Base-by-base conservation (phyloP, 2,329 filamentous ascomycete genomes). In the Graphilbum sp. region DNA sequence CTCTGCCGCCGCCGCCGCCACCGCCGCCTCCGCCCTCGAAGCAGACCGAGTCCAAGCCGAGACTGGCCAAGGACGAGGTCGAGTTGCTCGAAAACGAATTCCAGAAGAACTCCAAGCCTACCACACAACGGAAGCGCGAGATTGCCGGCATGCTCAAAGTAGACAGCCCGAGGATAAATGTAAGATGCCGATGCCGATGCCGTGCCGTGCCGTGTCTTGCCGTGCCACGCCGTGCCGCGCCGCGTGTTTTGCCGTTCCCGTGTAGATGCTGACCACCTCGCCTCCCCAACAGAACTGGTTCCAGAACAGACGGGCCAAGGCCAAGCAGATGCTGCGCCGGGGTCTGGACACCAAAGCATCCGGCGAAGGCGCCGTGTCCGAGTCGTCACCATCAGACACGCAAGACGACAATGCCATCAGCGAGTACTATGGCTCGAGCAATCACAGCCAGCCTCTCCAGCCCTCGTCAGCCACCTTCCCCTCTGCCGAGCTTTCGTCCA, bases 211-310 rank as follows among this genome's bases (percentile, higher is more conserved):
- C n/a, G n/a, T n/a, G n/a, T n/a, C n/a, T n/a, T n/a, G n/a, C n/a
- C n/a, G n/a, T n/a, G n/a, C n/a, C n/a, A n/a, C n/a, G n/a, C n/a
- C n/a, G n/a, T n/a, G n/a, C n/a, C n/a, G n/a, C n/a, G n/a, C n/a
- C n/a, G n/a, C n/a, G n/a, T n/a, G n/a, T n/a, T n/a, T n/a, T n/a
- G n/a, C n/a, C n/a, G n/a, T n/a, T n/a, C n/a, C n/a, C n/a, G n/a
- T n/a, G n/a, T n/a, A n/a, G n/a, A n/a, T n/a, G n/a, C n/a, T n/a
- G n/a, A n/a, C n/a, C n/a, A n/a, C n/a, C n/a, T n/a, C n/a, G n/a
- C n/a, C n/a, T n/a, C n/a, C n/a, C n/a, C n/a, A n/a, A 24, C 37
- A 78, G 73, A 79, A 79, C 50, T 79, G 74, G 74, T 79, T 79
- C 49, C 74, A 79, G 47, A 79, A 79, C 50, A 62, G 74, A 42